A percentile compares a stretch with the other conserved stretches of the same genome.
phyloP scores from a whole-genome alignment of 306 rosid species.

The Cucurbita maxima region DNA sequence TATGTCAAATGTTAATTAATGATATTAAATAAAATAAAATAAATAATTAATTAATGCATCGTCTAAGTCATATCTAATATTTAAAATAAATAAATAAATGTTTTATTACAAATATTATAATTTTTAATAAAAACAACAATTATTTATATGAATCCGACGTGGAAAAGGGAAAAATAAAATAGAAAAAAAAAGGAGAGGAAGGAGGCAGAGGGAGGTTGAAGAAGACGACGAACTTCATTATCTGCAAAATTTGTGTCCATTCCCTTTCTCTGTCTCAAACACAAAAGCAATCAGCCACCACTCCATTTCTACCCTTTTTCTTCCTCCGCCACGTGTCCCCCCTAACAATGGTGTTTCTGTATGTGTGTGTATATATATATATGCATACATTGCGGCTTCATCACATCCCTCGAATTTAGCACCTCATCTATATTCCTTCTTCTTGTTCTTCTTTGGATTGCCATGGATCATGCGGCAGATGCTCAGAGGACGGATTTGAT shows the following conservation, averaged over 20 bases:
- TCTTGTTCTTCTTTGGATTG: background rate
- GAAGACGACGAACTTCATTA: conserved; percentile 11
- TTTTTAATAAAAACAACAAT: too few relatives aligned
- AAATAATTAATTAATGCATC: too few relatives aligned
- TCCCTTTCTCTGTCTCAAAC: background rate
- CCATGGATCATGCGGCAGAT: conserved; percentile 89
- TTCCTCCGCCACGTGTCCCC: conserved; percentile 1
- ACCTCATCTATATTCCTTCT: background rate
- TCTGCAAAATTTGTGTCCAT: background rate
- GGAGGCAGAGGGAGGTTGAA: background rate
- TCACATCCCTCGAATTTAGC: background rate
- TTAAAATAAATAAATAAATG: too few relatives aligned
- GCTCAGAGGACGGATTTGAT: conserved; percentile 81
- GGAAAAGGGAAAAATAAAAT: too few relatives aligned
- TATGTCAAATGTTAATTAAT: background rate
- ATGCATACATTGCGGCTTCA: background rate
- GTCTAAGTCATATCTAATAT: too few relatives aligned
- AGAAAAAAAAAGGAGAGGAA: background rate
- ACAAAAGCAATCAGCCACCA: background rate
- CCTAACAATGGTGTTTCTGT: background rate
- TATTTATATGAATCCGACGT: too few relatives aligned
- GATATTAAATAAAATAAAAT: background rate
- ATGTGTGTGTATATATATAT: background rate
- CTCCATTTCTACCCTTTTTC: conserved; percentile 3
- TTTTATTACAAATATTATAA: too few relatives aligned